Percentiles rank a stretch among this genome's conserved stretches.
Evolutionary conservation across 345 rosid genomes (phyloP).

Genomic region (Salix brachista): DNA sequence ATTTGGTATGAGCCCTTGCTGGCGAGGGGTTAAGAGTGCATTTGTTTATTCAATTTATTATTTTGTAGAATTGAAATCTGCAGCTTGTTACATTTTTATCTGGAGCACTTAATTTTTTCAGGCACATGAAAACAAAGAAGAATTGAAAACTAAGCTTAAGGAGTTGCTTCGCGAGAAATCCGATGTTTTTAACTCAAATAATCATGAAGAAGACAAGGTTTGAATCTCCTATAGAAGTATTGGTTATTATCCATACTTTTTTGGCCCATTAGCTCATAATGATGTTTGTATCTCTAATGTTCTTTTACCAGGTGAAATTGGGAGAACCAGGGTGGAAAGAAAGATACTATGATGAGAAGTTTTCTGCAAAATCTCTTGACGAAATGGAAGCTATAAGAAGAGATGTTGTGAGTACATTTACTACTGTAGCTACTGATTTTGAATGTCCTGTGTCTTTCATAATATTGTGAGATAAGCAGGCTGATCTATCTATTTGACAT

Average conservation of each 20-base stretch:
- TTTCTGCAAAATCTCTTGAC: constrained; percentile 52
- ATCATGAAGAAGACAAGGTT: constrained; percentile 77
- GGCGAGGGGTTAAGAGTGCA: constrained; percentile 45
- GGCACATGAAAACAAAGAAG: constrained; percentile 59
- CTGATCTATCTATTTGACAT: constrained; percentile 12
- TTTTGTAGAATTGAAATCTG: not conserved
- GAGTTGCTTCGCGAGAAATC: constrained; percentile 57
- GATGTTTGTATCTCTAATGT: not conserved
- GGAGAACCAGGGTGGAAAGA: constrained; percentile 90
- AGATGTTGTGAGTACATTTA: constrained; percentile 72
- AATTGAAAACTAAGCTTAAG: constrained; percentile 68
- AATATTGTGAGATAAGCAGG: not conserved
- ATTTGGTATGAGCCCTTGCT: constrained; percentile 46
- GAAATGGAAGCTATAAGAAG: constrained; percentile 67
- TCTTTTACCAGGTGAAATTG: constrained; percentile 56
- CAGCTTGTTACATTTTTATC: not conserved
- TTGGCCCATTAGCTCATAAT: not conserved
- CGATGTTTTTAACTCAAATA: constrained; percentile 62
- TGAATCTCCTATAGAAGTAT: not conserved
- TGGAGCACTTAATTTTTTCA: constrained; percentile 25
- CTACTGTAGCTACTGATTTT: not conserved
- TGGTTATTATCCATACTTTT: not conserved
- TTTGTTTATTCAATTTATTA: constrained; percentile 4
- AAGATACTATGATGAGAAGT: constrained; percentile 89
- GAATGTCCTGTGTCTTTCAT: not conserved